Conservation (phyloP, 2,329 filamentous ascomycete genomes). For the Colletotrichum cordylinicola region DNA sequence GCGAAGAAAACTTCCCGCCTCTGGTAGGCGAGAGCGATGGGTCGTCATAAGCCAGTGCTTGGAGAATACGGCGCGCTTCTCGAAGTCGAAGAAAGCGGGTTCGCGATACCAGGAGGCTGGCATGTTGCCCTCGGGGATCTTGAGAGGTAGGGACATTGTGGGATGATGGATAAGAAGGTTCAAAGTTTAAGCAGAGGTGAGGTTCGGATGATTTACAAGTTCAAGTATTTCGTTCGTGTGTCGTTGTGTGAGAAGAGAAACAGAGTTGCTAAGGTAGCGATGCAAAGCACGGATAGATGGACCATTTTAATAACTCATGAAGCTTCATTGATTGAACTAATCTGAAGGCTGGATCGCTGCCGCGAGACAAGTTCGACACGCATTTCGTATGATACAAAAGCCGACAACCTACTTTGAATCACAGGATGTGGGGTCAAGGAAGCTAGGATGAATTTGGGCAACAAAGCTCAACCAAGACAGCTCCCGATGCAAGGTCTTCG, state of each 20-base stretch:
- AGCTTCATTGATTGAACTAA: background rate
- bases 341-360: fast-evolving
- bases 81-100: slow-evolving; percentile 42
- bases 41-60: slow-evolving; percentile 34
- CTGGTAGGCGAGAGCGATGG: slow-evolving; percentile 22
- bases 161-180: background rate
- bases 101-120: slow-evolving; percentile 25
- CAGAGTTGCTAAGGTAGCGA: background rate
- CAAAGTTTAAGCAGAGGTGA: background rate
- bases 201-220: background rate
- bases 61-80: slow-evolving; percentile 43
- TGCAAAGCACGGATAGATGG: background rate
- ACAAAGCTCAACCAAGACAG: background rate
- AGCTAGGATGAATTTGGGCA: background rate
- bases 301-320: background rate
- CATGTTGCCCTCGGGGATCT: slow-evolving; percentile 16
- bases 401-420: background rate
- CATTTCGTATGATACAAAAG: fast-evolving
- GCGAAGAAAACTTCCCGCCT: slow-evolving; percentile 15
- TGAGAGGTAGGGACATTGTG: background rate
- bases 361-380: fast-evolving
- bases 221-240: background rate
- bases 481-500: background rate
- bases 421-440: background rate
- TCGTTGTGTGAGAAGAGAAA: background rate